Evolutionary conservation across 495 filamentous ascomycete species (phyloP), one percentile per base, ranked within the genome.

Genomic region (Aspergillus sclerotioniger): DNA sequence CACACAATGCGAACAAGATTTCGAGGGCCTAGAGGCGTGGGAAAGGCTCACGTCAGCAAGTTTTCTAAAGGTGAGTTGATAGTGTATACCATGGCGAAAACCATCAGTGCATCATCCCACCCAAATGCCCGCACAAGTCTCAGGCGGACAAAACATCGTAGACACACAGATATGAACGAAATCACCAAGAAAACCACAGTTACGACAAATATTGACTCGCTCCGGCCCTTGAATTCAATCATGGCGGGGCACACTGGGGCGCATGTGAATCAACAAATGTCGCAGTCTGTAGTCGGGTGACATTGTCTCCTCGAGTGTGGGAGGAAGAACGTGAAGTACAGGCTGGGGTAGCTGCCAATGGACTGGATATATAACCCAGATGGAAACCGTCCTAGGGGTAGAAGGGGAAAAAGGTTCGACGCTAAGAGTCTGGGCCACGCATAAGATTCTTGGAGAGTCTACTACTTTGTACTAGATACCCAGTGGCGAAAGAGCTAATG

Each of bases 71-170:
- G 4, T 55, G 4, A 4, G 5, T 0, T 15, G n/a, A n/a, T 8
- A 50, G 32, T 7, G 60, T 54, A 65, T 70, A 75, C 69, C 75
- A 76, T 75, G 19, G 75, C 73, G 52, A 69, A 67, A 3, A 76
- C 69, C 73, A 77, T 77, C 33, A 75, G 41, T 2, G 58, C 54
- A 67, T 78, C 75, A 70, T 78, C 75, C 73, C 73, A 78, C 10
- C 75, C 75, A 59, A 76, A 78, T 16, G 72, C 71, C 58, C 64
- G 71, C 53, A 77, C 71, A 8, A 77, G 51, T 37, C 59, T 65
- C 21, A 78, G 43, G 7, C 75, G 68, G 31, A 78, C 75, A 52
- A 76, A 76, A 45, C 72, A 74, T 75, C 75, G 64, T 20, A 78
- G 59, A 25, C 67, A 66, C 3, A 78, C 73, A 0, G 71, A 56